Percentiles rank a stretch among this genome's conserved stretches.
These are phyloP conservation scores for Euphrasia arctica DNA, from an alignment of 305 asterid genomes.

Conservation along the genomic window DNA sequence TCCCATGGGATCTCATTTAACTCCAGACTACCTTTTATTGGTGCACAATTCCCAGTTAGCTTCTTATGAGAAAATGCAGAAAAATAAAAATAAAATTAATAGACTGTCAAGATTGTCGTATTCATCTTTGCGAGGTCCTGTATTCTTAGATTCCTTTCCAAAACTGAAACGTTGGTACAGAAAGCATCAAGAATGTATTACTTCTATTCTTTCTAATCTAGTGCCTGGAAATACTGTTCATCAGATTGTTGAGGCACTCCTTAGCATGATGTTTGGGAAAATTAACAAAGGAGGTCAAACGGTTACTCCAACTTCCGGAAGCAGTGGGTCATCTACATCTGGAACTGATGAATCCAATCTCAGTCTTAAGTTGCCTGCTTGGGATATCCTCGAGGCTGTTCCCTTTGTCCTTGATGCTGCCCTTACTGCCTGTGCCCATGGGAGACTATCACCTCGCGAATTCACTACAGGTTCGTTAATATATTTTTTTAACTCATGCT, in stretches of 20 bases:
- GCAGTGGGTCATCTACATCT: no score
- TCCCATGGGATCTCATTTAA: slow-evolving; percentile 70
- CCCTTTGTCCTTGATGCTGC: slow-evolving; percentile 99
- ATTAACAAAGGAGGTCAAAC: slow-evolving; percentile 57
- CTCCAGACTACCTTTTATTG: slow-evolving; percentile 87
- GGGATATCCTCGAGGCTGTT: slow-evolving; percentile 30
- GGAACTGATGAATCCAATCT: slow-evolving; percentile 42
- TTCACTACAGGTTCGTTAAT: no score
- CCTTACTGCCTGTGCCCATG: slow-evolving; percentile 92
- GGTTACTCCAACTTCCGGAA: no score
- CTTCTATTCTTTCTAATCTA: slow-evolving; percentile 78
- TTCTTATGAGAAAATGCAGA: slow-evolving; percentile 42
- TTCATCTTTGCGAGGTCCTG: slow-evolving; percentile 58
- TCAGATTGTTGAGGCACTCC: slow-evolving; percentile 82
- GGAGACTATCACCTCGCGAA: slow-evolving; percentile 87
- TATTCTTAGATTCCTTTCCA: slow-evolving; percentile 83
- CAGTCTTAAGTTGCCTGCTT: slow-evolving; percentile 80
- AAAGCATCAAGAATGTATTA: slow-evolving; percentile 88
- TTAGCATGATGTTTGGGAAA: slow-evolving; percentile 85
- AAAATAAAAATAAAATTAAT: slow-evolving; percentile 46
- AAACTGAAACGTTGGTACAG: slow-evolving; percentile 88
- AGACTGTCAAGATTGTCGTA: slow-evolving; percentile 49
- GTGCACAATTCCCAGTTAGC: slow-evolving; percentile 73
- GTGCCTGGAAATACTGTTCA: slow-evolving; percentile 91
- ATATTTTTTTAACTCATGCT: slow-evolving; percentile 10